Conservation (phyloP, 768 basidiomycete genomes). For the Agrocybe pediades region DNA sequence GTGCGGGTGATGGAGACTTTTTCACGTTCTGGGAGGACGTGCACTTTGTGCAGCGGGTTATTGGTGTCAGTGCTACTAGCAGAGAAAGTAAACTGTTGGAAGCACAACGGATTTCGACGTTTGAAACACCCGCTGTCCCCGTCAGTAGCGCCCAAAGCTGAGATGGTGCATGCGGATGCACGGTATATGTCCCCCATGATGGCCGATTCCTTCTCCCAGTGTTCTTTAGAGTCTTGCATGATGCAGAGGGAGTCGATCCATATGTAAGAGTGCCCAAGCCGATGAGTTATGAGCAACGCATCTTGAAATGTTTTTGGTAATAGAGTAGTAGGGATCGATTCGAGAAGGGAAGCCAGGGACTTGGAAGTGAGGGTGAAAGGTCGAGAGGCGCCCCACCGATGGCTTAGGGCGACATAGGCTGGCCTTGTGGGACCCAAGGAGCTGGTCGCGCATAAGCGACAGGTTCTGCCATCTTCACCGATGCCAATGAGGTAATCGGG, state of each 20-base stretch:
- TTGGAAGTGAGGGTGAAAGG: slow-evolving; percentile 3
- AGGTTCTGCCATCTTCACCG: neutral
- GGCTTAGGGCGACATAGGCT: slow-evolving; percentile 8
- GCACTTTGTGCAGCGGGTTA: too few relatives aligned
- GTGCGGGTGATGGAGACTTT: slow-evolving; percentile 1
- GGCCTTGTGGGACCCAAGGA: neutral
- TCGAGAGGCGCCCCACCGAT: slow-evolving; percentile 11
- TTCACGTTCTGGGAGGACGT: too few relatives aligned
- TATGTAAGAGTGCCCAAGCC: slow-evolving; percentile 9
- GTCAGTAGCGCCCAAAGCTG: slow-evolving; percentile 10
- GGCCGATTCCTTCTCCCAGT: slow-evolving; percentile 10
- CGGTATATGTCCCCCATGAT: slow-evolving; percentile 16
- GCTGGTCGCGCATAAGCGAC: slow-evolving; percentile 1
- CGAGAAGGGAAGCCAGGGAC: neutral
- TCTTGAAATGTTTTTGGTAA: slow-evolving; percentile 12
- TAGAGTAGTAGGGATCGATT: neutral
- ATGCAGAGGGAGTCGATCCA: slow-evolving; percentile 16
- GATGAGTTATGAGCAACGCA: slow-evolving; percentile 6
- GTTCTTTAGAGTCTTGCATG: slow-evolving; percentile 12
- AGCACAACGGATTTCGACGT: slow-evolving; percentile 11
- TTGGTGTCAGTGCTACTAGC: too few relatives aligned
- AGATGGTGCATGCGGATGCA: slow-evolving; percentile 8
- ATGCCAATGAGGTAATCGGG: slow-evolving; percentile 7
- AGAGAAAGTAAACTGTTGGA: slow-evolving; percentile 8
- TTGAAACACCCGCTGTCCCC: slow-evolving; percentile 13